A percentile compares a stretch with the other conserved stretches of the same genome.
Conservation (phyloP, 2,329 filamentous ascomycete species). For the Talaromyces pinophilus region DNA sequence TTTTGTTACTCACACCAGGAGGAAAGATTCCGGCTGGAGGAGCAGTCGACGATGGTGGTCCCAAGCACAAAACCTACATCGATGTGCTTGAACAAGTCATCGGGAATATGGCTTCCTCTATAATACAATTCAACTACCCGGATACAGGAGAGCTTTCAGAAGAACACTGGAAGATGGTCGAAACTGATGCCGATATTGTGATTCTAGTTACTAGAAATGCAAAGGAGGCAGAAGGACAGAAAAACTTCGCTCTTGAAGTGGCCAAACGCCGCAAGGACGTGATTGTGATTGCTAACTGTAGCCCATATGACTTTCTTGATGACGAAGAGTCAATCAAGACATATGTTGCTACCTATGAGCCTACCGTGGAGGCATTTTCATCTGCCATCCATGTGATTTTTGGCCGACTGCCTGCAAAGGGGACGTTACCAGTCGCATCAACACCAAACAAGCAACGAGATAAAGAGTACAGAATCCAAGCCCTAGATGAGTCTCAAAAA, state of each 20-base stretch:
- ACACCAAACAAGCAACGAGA: slow-evolving; percentile 9
- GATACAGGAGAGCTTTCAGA: slow-evolving; percentile 31
- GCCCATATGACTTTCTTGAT: slow-evolving; percentile 49
- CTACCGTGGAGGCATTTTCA: slow-evolving; percentile 46
- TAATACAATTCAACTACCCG: slow-evolving; percentile 40
- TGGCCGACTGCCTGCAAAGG: slow-evolving; percentile 33
- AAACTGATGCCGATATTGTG: slow-evolving; percentile 39
- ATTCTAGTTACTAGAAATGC: slow-evolving; percentile 47
- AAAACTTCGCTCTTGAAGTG: slow-evolving; percentile 37
- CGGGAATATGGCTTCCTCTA: slow-evolving; percentile 27
- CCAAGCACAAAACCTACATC: slow-evolving; percentile 36
- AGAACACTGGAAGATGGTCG: slow-evolving; percentile 35
- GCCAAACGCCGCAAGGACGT: slow-evolving; percentile 34
- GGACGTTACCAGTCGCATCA: slow-evolving; percentile 40
- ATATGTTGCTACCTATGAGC: slow-evolving; percentile 49
- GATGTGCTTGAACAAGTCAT: slow-evolving; percentile 32
- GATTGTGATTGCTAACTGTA: slow-evolving; percentile 46
- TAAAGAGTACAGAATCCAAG: not conserved
- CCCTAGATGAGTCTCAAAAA: slow-evolving; percentile 19
- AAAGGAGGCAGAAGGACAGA: slow-evolving; percentile 41
- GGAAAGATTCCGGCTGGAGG: slow-evolving; percentile 39
- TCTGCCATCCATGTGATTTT: slow-evolving; percentile 46
- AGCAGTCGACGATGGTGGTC: slow-evolving; percentile 43
- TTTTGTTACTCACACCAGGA: slow-evolving; percentile 44
- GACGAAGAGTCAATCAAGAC: slow-evolving; percentile 37